Evolutionary conservation across 257 asterid species (phyloP).

Genomic region (Ajuga chamaepitys): DNA sequence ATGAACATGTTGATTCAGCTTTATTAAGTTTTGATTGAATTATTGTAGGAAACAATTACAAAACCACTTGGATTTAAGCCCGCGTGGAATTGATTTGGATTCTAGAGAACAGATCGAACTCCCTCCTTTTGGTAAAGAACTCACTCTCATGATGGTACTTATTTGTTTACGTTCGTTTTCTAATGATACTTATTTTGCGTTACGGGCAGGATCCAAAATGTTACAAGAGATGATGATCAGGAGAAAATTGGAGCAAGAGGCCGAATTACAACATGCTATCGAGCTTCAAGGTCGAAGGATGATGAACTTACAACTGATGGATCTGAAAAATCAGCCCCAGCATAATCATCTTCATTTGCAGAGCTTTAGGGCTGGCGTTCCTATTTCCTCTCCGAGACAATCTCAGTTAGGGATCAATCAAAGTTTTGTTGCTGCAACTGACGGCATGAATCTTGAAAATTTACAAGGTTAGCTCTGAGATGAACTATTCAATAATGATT

Average conservation of each 20-base stretch:
- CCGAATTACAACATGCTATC: constrained; percentile 70
- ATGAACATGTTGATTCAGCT: neutral
- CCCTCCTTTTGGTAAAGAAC: constrained; percentile 64
- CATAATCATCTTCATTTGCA: constrained; percentile 48
- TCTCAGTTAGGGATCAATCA: constrained; percentile 45
- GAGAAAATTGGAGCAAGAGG: constrained; percentile 81
- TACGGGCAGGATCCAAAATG: constrained; percentile 58
- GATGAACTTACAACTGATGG: constrained; percentile 78
- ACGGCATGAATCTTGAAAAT: constrained; percentile 30
- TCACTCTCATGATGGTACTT: neutral
- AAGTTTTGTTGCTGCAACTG: constrained; percentile 20
- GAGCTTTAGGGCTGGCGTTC: constrained; percentile 30
- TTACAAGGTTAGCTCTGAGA: constrained; percentile 42
- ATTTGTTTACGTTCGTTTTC: neutral
- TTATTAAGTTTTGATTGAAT: neutral
- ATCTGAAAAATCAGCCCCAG: constrained; percentile 50
- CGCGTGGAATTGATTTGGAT: constrained; percentile 58
- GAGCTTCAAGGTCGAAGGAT: constrained; percentile 76
- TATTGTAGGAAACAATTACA: constrained; percentile 51
- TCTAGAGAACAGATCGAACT: constrained; percentile 66
- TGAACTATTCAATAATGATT: too few relatives aligned
- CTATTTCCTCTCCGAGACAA: constrained; percentile 48
- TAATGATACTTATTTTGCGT: neutral
- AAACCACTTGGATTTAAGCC: constrained; percentile 72
- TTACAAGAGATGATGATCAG: constrained; percentile 71